phyloP scores from a whole-genome alignment of 2,329 filamentous ascomycete species.

The Alternaria ethzedia region DNA sequence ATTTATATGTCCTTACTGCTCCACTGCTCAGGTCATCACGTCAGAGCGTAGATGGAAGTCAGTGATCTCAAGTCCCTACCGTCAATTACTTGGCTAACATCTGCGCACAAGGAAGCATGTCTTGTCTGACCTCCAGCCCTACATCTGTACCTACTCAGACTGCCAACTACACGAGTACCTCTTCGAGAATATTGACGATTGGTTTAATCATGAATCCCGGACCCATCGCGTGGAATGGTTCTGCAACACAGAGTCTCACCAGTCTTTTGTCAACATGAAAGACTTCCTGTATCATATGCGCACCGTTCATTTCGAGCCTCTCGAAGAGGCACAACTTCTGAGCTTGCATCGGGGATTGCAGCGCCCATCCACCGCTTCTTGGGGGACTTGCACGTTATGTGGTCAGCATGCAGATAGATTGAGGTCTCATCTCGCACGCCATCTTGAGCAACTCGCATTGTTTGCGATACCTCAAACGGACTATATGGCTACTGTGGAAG shows the following conservation, averaged over 20 bases:
- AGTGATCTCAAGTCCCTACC: not conserved
- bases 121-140: not conserved
- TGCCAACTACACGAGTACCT: not conserved
- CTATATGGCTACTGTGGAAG: not conserved
- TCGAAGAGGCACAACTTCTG: not conserved
- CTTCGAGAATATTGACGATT: not conserved
- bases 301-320: not conserved
- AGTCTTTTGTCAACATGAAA: accelerated
- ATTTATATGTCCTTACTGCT: not conserved
- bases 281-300: not conserved
- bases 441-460: not conserved
- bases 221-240: not conserved
- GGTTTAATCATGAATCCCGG: not conserved
- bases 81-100: not conserved
- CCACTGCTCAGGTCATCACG: not conserved
- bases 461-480: not conserved
- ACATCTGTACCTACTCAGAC: not conserved
- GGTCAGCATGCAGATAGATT: not conserved
- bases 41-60: not conserved
- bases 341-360: not conserved
- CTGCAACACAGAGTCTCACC: not conserved
- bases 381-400: not conserved
- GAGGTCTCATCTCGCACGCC: not conserved
- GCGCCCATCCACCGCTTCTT: not conserved
- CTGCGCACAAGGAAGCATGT: not conserved